Conservation (phyloP, 345 rosid genomes). For the Gossypioides kirkii region DNA sequence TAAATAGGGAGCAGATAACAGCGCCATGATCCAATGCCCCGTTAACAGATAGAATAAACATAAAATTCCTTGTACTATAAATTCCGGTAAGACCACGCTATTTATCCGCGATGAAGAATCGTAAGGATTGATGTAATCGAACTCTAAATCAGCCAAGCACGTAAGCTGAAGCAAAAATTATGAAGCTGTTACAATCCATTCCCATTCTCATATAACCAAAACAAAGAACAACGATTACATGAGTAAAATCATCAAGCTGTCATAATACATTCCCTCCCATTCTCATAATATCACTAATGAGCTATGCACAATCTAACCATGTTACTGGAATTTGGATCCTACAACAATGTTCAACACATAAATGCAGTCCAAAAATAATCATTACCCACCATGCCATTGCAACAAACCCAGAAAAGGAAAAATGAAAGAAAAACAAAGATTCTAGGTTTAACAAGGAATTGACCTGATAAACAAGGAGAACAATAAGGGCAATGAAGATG, state of each 20-base stretch:
- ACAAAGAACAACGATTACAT: too few species aligned
- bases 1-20: constrained; percentile 52
- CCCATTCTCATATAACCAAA: neutral
- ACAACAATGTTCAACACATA: too few species aligned
- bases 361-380: neutral
- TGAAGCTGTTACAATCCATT: too few species aligned
- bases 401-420: neutral
- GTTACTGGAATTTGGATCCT: too few species aligned
- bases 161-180: constrained; percentile 45
- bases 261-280: too few species aligned
- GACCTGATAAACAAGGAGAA: constrained; percentile 81
- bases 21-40: constrained; percentile 64
- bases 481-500: constrained; percentile 63
- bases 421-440: neutral
- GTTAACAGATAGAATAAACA: constrained; percentile 48
- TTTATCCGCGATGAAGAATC: constrained; percentile 67
- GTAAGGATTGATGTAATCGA: constrained; percentile 68
- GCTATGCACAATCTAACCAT: too few species aligned
- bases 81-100: constrained; percentile 17
- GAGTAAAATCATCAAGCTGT: too few species aligned
- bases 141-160: constrained; percentile 70
- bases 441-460: constrained; percentile 15
- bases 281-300: too few species aligned
- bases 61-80: constrained; percentile 40
- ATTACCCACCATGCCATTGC: neutral